Base-by-base conservation (phyloP, 2,329 filamentous ascomycete species). In the Fusarium sp. region DNA sequence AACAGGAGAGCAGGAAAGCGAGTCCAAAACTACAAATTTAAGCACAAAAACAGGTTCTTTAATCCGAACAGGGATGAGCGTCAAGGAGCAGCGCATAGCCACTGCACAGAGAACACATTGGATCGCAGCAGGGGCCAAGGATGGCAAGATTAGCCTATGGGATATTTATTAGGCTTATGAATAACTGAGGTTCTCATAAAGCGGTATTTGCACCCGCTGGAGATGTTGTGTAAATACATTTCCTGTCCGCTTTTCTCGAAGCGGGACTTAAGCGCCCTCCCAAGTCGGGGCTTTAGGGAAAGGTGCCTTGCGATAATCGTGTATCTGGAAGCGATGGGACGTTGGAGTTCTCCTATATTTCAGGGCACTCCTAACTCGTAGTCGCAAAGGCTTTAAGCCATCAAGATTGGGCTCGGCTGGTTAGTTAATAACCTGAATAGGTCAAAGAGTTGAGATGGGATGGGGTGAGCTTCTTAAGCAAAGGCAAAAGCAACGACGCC, bases 81-180 rank as follows among this genome's bases (percentile, higher is more conserved):
- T 94, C 50, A 91, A 88, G 62, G 86, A 89, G 36, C 87, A 88
- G 68, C 84, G 93, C 57, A 83, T 89, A 22, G 82, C 82, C 36
- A 89, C 89, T 72, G 90, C 91, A 13, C 89, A 87, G 74, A 84
- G 83, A 51, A 91, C 91, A 24, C 95, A 98, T 79, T 98, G 95
- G 94, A 79, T 98, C 52, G 96, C 92, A 19, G 93, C 89, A 2
- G 96, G 96, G 2, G 92, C 93, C 57, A 99, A 98, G 78, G 96
- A 98, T 81, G 96, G 95, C 19, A 97, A 97, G 78, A 89, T 98
- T 67, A 97, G 94, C 76, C 82, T 99, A 71, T 99, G 96, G 96
- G 93, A 98, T 81, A 90, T 98, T 61, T 99, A 96, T 78, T 94
- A 74, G 82, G 28, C 39, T 45, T 58, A 38, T 49, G 14, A n/a